Conservation (phyloP, 768 basidiomycete genomes). For the Leccinum barrowsii region DNA sequence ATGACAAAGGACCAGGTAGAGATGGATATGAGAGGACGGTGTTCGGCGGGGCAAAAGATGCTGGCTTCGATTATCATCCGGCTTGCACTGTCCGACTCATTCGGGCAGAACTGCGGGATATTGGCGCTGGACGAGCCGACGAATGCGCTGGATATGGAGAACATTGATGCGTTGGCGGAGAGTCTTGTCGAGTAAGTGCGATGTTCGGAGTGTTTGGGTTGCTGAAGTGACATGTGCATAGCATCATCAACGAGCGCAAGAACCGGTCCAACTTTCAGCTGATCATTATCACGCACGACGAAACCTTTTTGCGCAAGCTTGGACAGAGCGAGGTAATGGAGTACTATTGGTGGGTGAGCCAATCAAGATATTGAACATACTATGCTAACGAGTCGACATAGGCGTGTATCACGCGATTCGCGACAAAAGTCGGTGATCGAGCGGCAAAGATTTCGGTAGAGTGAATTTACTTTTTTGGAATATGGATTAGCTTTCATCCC, state of each 20-base stretch:
- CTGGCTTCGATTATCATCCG: constrained; percentile 97
- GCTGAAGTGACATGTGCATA: constrained; percentile 27
- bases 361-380: not conserved
- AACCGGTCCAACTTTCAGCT: constrained; percentile 91
- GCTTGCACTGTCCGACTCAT: constrained; percentile 94
- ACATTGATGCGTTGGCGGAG: constrained; percentile 89
- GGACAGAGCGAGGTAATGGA: constrained; percentile 93
- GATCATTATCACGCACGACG: constrained; percentile 96
- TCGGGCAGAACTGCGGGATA: constrained; percentile 97
- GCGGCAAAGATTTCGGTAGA: constrained; percentile 61
- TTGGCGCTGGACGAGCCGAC: constrained; percentile 97
- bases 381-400: constrained; percentile 25
- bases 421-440: constrained; percentile 80
- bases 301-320: constrained; percentile 87
- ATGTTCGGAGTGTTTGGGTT: not conserved
- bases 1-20: constrained; percentile 99
- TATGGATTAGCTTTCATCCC: constrained; percentile 8
- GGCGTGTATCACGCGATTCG: constrained; percentile 74
- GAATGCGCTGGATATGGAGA: constrained; percentile 93
- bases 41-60: constrained; percentile 98
- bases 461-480: constrained; percentile 5
- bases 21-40: constrained; percentile 99
- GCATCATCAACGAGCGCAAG: constrained; percentile 92
- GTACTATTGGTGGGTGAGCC: constrained; percentile 64
- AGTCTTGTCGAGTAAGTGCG: constrained; percentile 84